Evolutionary conservation across 1,284 basidiomycete genomes (phyloP).

Genomic region (Dichomitus squalens): DNA sequence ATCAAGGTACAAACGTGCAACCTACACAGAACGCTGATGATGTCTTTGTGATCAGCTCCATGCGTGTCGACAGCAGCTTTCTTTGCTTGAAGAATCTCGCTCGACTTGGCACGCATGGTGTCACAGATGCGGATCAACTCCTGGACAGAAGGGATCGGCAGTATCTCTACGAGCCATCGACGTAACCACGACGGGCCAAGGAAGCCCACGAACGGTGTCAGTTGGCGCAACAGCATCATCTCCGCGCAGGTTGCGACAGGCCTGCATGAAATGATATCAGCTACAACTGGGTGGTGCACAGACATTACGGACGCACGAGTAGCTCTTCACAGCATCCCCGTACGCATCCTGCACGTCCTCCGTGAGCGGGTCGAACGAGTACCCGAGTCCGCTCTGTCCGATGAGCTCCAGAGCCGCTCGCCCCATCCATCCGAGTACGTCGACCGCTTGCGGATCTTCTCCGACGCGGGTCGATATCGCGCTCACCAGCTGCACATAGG

Average conservation of each 20-base stretch:
- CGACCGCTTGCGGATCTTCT: conserved; percentile 27
- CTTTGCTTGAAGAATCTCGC: conserved; percentile 42
- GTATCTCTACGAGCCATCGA: conserved; percentile 36
- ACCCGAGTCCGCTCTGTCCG: conserved; percentile 41
- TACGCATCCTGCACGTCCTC: conserved; percentile 33
- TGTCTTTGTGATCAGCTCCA: conserved; percentile 37
- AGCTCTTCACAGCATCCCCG: conserved; percentile 26
- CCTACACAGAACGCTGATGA: conserved; percentile 46
- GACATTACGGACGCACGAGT: conserved; percentile 16
- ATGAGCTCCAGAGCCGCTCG: conserved; percentile 43
- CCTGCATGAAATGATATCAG: not conserved
- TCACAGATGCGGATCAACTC: conserved; percentile 40
- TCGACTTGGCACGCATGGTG: conserved; percentile 39
- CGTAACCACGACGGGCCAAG: conserved; percentile 40
- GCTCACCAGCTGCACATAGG: conserved; percentile 20
- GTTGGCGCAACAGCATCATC: conserved; percentile 15
- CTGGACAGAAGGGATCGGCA: conserved; percentile 38
- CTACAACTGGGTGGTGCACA: not conserved
- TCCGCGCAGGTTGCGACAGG: conserved; percentile 6
- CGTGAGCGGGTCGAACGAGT: conserved; percentile 40
- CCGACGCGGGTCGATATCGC: conserved; percentile 23
- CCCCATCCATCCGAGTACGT: conserved; percentile 39
- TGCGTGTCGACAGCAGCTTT: conserved; percentile 27
- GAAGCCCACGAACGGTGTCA: conserved; percentile 35
- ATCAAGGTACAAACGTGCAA: not conserved